Evolutionary conservation across 2,329 filamentous ascomycete species (phyloP).

Genomic region (Calonectria honghensis): DNA sequence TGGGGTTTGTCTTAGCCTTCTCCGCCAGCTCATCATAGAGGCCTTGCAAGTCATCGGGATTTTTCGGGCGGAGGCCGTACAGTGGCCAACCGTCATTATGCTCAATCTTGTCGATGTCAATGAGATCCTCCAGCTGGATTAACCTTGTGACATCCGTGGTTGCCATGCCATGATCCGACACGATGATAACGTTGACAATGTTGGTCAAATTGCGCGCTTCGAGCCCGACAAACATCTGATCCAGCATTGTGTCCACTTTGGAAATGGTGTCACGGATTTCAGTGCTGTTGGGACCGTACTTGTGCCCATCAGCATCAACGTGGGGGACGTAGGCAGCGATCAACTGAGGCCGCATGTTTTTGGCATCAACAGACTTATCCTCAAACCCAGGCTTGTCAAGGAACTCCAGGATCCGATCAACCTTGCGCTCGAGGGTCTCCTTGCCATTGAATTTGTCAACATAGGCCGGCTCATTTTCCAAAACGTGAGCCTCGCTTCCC

Average conservation of each 20-base stretch:
- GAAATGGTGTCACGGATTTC: constrained; percentile 87
- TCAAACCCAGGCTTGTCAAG: constrained; percentile 88
- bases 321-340: constrained; percentile 97
- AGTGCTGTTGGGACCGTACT: constrained; percentile 94
- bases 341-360: constrained; percentile 85
- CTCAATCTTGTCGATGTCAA: constrained; percentile 85
- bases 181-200: constrained; percentile 95
- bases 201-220: constrained; percentile 88
- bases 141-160: constrained; percentile 88
- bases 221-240: constrained; percentile 83
- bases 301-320: constrained; percentile 91
- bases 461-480: constrained; percentile 83
- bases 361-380: constrained; percentile 68
- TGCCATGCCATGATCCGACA: constrained; percentile 99
- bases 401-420: constrained; percentile 85
- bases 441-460: constrained; percentile 90
- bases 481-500: constrained; percentile 91
- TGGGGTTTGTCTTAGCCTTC: constrained; percentile 76
- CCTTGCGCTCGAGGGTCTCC: constrained; percentile 84
- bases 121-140: constrained; percentile 91
- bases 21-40: constrained; percentile 79
- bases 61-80: constrained; percentile 89
- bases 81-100: constrained; percentile 97
- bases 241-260: constrained; percentile 89
- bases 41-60: constrained; percentile 77